phyloP scores from a whole-genome alignment of 345 rosid genomes.

The Iberis pinnata region DNA sequence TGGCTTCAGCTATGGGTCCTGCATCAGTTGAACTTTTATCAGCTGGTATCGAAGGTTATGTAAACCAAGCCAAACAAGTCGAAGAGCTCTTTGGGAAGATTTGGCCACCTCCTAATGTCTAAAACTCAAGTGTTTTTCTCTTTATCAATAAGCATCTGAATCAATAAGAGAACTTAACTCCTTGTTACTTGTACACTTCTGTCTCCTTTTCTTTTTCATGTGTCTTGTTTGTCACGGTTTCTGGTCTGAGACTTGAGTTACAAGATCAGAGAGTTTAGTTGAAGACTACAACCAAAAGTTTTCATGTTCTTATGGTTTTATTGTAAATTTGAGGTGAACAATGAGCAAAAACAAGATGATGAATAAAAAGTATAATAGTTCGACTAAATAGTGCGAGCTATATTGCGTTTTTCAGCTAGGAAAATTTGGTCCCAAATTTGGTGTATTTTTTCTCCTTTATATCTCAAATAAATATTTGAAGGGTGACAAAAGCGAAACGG shows the following conservation, averaged over 20 bases:
- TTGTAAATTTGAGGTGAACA: too few relatives aligned
- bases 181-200: slow-evolving; percentile 6
- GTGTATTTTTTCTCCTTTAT: too few relatives aligned
- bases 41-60: slow-evolving; percentile 71
- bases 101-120: slow-evolving; percentile 96
- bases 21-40: slow-evolving; percentile 80
- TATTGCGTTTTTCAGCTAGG: too few relatives aligned
- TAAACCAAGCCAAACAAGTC: slow-evolving; percentile 59
- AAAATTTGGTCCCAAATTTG: too few relatives aligned
- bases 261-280: slow-evolving; percentile 12
- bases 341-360: too few relatives aligned
- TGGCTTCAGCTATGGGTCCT: slow-evolving; percentile 85
- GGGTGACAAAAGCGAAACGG: too few relatives aligned
- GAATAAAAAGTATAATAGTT: too few relatives aligned
- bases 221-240: neutral
- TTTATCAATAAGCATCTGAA: neutral
- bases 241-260: slow-evolving; percentile 12
- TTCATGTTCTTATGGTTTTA: too few relatives aligned
- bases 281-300: neutral
- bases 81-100: slow-evolving; percentile 82
- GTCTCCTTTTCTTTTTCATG: neutral
- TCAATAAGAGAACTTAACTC: slow-evolving; percentile 33
- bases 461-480: too few relatives aligned
- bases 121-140: slow-evolving; percentile 14
- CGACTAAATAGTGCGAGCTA: too few relatives aligned